Conservation (phyloP, 129 eudicot species). For the Rutidosis leptorrhynchoides region DNA sequence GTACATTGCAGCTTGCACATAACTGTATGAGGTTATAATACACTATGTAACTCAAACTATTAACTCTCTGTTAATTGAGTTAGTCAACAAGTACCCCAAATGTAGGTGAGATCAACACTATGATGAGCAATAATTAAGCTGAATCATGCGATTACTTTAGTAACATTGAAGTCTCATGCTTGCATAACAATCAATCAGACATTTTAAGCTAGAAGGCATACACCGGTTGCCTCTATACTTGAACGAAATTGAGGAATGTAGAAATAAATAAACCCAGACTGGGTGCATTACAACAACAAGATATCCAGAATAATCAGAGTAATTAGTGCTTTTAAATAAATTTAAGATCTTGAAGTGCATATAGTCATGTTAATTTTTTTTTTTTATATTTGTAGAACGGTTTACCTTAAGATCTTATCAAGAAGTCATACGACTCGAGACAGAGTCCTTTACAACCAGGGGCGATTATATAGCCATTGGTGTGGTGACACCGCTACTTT, state of each 20-base stretch:
- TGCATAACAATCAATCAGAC: background rate
- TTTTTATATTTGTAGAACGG: no score
- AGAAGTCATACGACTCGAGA: no score
- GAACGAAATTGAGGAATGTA: background rate
- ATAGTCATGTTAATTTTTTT: no score
- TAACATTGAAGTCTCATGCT: background rate
- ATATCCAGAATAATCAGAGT: background rate
- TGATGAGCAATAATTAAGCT: background rate
- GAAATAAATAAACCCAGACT: no score
- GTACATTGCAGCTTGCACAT: background rate
- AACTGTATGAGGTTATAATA: background rate
- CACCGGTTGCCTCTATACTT: background rate
- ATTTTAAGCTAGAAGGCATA: background rate
- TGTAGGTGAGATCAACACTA: no score
- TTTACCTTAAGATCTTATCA: no score
- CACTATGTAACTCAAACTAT: no score
- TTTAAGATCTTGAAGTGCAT: slow-evolving; percentile 6
- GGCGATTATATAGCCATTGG: no score
- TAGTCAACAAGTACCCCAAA: background rate
- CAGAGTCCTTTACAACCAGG: background rate
- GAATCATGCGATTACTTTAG: background rate
- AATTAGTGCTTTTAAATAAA: no score
- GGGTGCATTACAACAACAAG: no score
- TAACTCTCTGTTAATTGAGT: background rate
- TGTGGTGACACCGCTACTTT: no score